Percentiles rank a stretch among this genome's conserved stretches.
These are phyloP conservation scores for Parietaria judaica DNA, from an alignment of 306 rosid species.

Conservation along the genomic window DNA sequence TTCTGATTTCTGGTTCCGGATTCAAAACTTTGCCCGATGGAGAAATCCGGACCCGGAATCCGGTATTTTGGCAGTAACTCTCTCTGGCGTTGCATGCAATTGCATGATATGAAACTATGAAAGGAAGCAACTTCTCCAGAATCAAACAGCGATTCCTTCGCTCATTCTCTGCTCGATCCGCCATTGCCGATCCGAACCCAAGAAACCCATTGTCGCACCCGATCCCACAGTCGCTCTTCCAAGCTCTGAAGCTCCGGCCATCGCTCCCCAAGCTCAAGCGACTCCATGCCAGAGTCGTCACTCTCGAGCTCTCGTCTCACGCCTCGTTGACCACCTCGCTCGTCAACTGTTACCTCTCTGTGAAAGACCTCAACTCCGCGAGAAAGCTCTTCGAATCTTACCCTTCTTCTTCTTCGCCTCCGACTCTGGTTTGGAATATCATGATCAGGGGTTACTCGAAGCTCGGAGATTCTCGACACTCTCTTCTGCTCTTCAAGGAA, in stretches of 20 bases:
- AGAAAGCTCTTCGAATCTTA: constrained; percentile 6
- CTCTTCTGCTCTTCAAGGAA: neutral
- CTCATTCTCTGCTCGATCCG: constrained; percentile 1
- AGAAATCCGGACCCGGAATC: too few relatives aligned
- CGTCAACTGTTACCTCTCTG: constrained; percentile 14
- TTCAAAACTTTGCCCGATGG: too few relatives aligned
- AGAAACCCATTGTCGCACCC: constrained; percentile 8
- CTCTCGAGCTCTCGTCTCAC: constrained; percentile 8
- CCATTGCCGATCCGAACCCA: constrained; percentile 5
- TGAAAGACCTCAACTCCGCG: constrained; percentile 2
- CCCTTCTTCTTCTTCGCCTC: constrained; percentile 7
- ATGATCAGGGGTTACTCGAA: constrained; percentile 16
- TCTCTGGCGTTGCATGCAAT: too few relatives aligned
- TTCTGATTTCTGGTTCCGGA: too few relatives aligned
- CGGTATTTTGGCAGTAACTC: too few relatives aligned
- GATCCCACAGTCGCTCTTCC: constrained; percentile 14
- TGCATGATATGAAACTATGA: too few relatives aligned
- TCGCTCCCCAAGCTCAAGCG: constrained; percentile 10
- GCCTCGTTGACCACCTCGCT: constrained; percentile 14
- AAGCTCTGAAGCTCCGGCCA: constrained; percentile 11
- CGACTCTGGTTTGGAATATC: constrained; percentile 6
- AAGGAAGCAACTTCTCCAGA: neutral
- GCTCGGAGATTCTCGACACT: constrained; percentile 7
- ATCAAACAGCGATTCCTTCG: neutral
- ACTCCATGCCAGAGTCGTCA: constrained; percentile 14